Evolutionary conservation across 2,329 filamentous ascomycete species (phyloP).

Genomic region (Venturia nashicola): DNA sequence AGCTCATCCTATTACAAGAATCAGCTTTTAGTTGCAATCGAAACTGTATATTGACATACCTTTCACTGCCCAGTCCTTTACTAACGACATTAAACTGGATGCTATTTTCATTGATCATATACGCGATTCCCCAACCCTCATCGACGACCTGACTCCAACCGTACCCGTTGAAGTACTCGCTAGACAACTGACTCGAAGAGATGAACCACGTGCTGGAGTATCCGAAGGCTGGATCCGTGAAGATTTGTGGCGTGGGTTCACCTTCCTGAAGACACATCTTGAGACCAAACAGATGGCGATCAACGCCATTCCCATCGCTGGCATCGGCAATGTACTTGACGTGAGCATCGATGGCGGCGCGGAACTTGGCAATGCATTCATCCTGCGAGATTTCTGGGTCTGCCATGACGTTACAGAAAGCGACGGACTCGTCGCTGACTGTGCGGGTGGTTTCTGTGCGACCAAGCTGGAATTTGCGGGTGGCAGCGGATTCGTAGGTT

Average conservation of each 20-base stretch:
- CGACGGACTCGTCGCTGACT: constrained; percentile 81
- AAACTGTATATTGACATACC: constrained; percentile 17
- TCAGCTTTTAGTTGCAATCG: constrained; percentile 14
- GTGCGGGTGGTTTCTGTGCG: constrained; percentile 92
- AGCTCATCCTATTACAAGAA: constrained; percentile 56
- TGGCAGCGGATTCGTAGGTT: constrained; percentile 94
- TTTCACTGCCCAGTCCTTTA: constrained; percentile 66
- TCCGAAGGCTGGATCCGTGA: constrained; percentile 69
- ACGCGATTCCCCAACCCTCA: constrained; percentile 90
- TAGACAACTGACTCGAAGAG: constrained; percentile 78
- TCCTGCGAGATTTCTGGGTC: constrained; percentile 52
- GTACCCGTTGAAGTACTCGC: constrained; percentile 97
- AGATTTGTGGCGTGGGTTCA: constrained; percentile 72
- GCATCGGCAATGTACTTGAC: constrained; percentile 85
- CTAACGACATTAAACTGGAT: constrained; percentile 97
- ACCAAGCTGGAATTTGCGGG: constrained; percentile 88
- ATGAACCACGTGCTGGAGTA: constrained; percentile 88
- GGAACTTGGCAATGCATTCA: constrained; percentile 62
- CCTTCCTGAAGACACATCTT: constrained; percentile 78
- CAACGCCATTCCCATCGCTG: constrained; percentile 83
- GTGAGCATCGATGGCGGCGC: constrained; percentile 68
- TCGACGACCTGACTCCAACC: constrained; percentile 98
- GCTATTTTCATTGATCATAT: constrained; percentile 99
- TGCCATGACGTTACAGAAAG: constrained; percentile 81
- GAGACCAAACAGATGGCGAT: constrained; percentile 91